These are phyloP conservation scores for Cercospora nicotianae DNA, from an alignment of 2,329 filamentous ascomycete genomes.

Conservation along the genomic window DNA sequence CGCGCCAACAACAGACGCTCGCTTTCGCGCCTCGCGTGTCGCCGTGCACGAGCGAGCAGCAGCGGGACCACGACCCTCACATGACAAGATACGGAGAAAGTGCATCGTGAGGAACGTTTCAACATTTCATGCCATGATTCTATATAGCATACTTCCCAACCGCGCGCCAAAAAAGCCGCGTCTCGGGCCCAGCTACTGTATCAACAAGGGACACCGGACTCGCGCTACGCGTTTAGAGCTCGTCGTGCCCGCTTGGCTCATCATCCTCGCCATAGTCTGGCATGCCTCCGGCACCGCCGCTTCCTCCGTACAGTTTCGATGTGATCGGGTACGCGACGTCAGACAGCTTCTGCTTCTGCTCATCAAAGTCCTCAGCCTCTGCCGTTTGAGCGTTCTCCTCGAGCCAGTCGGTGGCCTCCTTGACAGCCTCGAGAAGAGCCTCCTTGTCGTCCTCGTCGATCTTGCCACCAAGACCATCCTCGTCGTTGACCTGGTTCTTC, in stretches of 20 bases:
- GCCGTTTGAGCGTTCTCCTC: conserved; percentile 89
- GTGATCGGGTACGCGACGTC: conserved; percentile 98
- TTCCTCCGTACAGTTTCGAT: conserved; percentile 79
- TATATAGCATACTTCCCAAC: conserved; percentile 25
- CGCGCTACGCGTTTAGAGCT: conserved; percentile 43
- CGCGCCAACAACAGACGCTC: background rate
- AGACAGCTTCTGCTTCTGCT: conserved; percentile 99
- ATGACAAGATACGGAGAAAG: background rate
- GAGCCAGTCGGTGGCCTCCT: conserved; percentile 96
- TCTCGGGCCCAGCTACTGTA: conserved; percentile 14
- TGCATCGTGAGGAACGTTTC: background rate
- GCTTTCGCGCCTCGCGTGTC: background rate
- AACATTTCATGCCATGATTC: conserved; percentile 22
- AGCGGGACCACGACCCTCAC: background rate
- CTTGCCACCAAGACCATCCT: conserved; percentile 96
- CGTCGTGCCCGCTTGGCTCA: conserved; percentile 53
- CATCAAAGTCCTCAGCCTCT: conserved; percentile 90
- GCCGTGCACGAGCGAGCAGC: background rate
- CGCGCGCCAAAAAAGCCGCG: background rate
- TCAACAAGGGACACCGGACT: conserved; percentile 8
- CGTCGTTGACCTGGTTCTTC: conserved; percentile 98
- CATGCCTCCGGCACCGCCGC: conserved; percentile 55
- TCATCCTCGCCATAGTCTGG: conserved; percentile 70
- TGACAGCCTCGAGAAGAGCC: conserved; percentile 88
- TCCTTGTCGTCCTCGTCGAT: conserved; percentile 99